Conservation (phyloP, 2,329 filamentous ascomycete species). For the Aspergillus caelatus region DNA sequence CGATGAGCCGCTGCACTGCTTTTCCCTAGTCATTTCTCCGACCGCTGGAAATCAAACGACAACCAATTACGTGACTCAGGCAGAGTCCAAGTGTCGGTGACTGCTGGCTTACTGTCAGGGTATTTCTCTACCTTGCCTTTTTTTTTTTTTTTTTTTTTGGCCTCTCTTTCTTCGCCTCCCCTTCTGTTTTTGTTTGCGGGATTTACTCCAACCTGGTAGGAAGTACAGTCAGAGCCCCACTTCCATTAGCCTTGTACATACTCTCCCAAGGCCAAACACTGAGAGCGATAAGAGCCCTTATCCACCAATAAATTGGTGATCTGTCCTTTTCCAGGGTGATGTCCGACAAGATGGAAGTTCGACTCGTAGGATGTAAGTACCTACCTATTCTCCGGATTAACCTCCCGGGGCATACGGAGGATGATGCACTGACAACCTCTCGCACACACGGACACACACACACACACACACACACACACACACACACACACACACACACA, state of each 20-base stretch:
- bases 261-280: too few relatives aligned
- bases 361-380: neutral
- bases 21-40: neutral
- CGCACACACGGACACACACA: too few relatives aligned
- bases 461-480: neutral
- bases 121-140: neutral
- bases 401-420: neutral
- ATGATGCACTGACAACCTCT: neutral
- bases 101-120: too few relatives aligned
- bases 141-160: neutral
- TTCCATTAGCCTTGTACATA: neutral
- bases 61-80: slow-evolving; percentile 1
- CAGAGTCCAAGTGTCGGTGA: neutral
- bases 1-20: neutral
- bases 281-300: neutral
- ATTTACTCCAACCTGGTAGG: neutral
- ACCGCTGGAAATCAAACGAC: neutral
- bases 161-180: too few relatives aligned
- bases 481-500: neutral
- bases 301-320: neutral
- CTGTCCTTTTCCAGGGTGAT: neutral
- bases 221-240: neutral
- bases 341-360: too few relatives aligned
- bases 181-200: neutral
- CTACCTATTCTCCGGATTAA: neutral